Conservation (phyloP, 371 early-diverging fungal genomes). For the Mucor ambiguus region DNA sequence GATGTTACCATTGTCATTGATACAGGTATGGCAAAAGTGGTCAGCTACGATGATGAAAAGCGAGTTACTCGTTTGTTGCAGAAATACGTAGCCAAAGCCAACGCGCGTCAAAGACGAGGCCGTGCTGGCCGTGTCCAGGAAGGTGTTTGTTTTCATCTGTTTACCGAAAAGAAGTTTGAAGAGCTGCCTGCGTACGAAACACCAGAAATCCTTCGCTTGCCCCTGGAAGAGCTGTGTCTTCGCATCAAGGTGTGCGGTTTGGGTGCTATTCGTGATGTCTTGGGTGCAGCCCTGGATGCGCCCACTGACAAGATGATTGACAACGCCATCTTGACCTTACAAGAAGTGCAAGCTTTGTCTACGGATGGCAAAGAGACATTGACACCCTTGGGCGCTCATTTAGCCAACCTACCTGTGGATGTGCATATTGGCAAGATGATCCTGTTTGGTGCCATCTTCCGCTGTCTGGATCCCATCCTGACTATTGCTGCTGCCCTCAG, state of each 20-base stretch:
- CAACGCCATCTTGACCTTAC: slow-evolving; percentile 63
- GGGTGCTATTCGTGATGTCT: slow-evolving; percentile 59
- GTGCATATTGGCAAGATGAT: slow-evolving; percentile 90
- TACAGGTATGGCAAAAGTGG: slow-evolving; percentile 84
- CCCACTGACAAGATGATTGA: slow-evolving; percentile 73
- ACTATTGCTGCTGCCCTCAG: slow-evolving; percentile 82
- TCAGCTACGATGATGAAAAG: slow-evolving; percentile 69
- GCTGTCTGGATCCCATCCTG: slow-evolving; percentile 80
- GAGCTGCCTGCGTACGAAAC: slow-evolving; percentile 68
- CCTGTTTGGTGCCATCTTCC: slow-evolving; percentile 78
- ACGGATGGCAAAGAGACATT: slow-evolving; percentile 56
- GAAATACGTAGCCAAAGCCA: slow-evolving; percentile 78
- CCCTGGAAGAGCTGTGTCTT: slow-evolving; percentile 82
- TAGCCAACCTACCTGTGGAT: slow-evolving; percentile 87
- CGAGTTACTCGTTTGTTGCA: slow-evolving; percentile 73
- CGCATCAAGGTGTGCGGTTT: slow-evolving; percentile 72
- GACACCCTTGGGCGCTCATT: slow-evolving; percentile 88
- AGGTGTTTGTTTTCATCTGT: slow-evolving; percentile 81
- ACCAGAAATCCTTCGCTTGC: slow-evolving; percentile 83
- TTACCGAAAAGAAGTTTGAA: slow-evolving; percentile 57
- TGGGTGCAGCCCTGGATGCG: slow-evolving; percentile 75
- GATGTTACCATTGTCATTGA: slow-evolving; percentile 96
- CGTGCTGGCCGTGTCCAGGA: slow-evolving; percentile 91
- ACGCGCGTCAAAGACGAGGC: slow-evolving; percentile 88
- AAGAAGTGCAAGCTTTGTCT: slow-evolving; percentile 59